Evolutionary conservation across 139 green algal species (phyloP).

Genomic region (Chlamydomonas sp.): DNA sequence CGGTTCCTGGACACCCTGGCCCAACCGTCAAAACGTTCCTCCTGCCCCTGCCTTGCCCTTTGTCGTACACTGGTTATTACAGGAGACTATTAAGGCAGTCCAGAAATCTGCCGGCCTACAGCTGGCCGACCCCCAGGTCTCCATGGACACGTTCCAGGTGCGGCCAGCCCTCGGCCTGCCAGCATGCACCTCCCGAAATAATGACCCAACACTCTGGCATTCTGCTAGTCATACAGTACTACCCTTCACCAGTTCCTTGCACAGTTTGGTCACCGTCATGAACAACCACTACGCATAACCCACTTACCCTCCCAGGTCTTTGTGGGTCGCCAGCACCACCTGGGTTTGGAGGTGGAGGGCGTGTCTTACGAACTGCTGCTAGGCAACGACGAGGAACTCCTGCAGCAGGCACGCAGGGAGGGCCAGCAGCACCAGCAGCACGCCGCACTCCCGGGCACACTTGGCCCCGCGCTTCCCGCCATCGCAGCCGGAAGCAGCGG

Average conservation of each 20-base stretch:
- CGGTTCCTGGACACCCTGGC: not conserved
- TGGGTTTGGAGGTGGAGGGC: conserved; percentile 26
- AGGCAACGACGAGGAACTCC: not conserved
- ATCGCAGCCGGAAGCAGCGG: too few species aligned
- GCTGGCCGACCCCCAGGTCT: not conserved
- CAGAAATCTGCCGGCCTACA: not conserved
- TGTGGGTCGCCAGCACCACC: conserved; percentile 21
- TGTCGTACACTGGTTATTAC: not conserved
- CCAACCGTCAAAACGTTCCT: not conserved
- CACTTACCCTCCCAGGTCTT: not conserved
- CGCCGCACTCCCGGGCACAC: not conserved
- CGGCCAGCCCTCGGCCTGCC: too few species aligned
- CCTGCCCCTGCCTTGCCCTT: not conserved
- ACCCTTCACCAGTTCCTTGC: too few species aligned
- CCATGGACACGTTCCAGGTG: conserved; percentile 33
- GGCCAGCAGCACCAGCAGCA: not conserved
- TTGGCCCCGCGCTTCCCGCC: too few species aligned
- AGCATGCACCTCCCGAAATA: not conserved
- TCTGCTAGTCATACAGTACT: not conserved
- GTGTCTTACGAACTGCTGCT: conserved; percentile 20
- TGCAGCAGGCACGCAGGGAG: not conserved
- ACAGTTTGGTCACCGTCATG: too few species aligned
- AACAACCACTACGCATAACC: not conserved
- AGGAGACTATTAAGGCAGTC: not conserved
- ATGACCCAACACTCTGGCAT: not conserved